Conservation (phyloP, 225 moss, liverwort and hornwort species). For the Bryoerythrophyllum caledonicum region DNA sequence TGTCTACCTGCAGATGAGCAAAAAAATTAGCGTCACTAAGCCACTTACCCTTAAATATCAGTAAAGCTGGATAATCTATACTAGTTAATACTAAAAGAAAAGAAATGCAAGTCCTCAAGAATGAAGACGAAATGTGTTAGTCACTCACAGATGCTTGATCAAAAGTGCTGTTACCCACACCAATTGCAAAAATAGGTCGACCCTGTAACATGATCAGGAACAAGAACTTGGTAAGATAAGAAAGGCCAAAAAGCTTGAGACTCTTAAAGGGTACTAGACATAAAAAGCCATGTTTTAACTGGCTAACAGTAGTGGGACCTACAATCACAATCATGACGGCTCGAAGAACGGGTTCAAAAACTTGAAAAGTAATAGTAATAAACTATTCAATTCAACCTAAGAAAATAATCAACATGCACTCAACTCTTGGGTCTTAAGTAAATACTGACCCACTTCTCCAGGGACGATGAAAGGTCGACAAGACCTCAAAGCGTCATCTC, state of each 20-base stretch:
- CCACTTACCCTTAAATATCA: background rate
- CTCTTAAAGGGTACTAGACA: background rate
- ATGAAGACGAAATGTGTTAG: background rate
- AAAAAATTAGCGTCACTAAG: too few species aligned
- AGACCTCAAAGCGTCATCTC: conserved; percentile 4
- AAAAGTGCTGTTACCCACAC: conserved; percentile 77
- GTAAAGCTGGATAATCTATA: background rate
- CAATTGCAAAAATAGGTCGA: conserved; percentile 92
- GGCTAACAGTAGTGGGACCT: too few species aligned
- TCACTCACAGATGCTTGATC: conserved; percentile 86
- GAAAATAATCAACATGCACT: background rate
- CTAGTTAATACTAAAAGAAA: background rate
- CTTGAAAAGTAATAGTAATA: background rate
- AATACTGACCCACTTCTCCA: background rate
- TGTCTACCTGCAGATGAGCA: conserved; percentile 72
- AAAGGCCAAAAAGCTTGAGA: background rate
- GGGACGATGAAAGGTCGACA: background rate
- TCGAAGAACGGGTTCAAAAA: background rate
- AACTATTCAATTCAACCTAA: too few species aligned
- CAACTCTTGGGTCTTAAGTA: background rate
- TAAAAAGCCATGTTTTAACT: background rate
- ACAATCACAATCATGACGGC: too few species aligned
- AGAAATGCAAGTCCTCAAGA: background rate
- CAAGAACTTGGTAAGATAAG: background rate
- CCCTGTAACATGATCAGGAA: conserved; percentile 55